phyloP scores from a whole-genome alignment of 495 filamentous ascomycete genomes.

The Neurospora sp. region DNA sequence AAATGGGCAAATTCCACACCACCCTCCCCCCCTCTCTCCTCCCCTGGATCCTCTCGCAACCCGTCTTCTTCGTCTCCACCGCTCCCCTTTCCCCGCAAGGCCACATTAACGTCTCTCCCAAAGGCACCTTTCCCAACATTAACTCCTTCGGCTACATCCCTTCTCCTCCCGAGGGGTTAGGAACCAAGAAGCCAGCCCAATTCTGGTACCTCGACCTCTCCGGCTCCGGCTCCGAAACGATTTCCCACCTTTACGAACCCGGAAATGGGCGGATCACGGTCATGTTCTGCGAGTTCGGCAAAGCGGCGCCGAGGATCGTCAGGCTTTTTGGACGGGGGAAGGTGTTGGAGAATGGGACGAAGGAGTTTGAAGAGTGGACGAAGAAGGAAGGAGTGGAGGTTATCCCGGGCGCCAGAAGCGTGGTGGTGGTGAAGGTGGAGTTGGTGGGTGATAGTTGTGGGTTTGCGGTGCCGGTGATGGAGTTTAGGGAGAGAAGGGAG shows the following conservation, averaged over 20 bases:
- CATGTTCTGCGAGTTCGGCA: conserved; percentile 58
- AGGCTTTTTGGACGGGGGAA: conserved; percentile 58
- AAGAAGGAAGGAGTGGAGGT: conserved; percentile 31
- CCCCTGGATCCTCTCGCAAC: conserved; percentile 51
- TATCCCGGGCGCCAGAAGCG: conserved; percentile 45
- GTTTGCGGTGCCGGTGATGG: conserved; percentile 42
- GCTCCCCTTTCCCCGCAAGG: conserved; percentile 48
- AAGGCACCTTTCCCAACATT: conserved; percentile 36
- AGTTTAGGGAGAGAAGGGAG: conserved; percentile 38
- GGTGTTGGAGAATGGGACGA: conserved; percentile 49
- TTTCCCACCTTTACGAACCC: conserved; percentile 58
- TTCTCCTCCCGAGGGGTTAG: neutral
- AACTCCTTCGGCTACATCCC: conserved; percentile 49
- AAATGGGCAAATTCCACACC: conserved; percentile 55
- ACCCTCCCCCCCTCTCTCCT: conserved; percentile 45
- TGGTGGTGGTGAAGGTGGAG: conserved; percentile 56
- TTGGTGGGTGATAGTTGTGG: conserved; percentile 50
- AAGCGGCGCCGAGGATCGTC: conserved; percentile 48
- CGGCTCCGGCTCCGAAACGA: conserved; percentile 62
- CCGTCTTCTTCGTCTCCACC: conserved; percentile 58
- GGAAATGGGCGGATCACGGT: conserved; percentile 60
- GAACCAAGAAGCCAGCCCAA: conserved; percentile 21
- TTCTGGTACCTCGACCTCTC: conserved; percentile 65
- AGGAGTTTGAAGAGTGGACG: conserved; percentile 38
- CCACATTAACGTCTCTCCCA: conserved; percentile 61